A percentile compares a stretch with the other conserved stretches of the same genome.
phyloP scores from a whole-genome alignment of 345 rosid species.

The Eucalyptus globulus region DNA sequence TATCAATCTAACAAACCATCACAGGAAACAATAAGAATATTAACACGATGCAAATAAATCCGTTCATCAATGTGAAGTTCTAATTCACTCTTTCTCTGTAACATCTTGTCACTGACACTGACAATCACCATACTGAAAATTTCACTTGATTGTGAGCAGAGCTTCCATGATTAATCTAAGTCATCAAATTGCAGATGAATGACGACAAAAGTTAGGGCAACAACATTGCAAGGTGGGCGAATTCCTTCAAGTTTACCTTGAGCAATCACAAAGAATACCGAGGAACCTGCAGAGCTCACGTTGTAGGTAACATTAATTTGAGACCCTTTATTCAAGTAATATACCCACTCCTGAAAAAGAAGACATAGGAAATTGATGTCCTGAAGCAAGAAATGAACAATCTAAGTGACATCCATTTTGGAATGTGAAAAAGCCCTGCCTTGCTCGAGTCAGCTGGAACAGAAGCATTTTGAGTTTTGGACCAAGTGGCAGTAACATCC shows the following conservation, averaged over 20 bases:
- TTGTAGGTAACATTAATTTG: slow-evolving; percentile 58
- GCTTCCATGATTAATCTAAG: neutral
- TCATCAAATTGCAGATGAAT: neutral
- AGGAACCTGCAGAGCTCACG: slow-evolving; percentile 42
- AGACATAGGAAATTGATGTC: neutral
- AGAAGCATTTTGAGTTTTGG: slow-evolving; percentile 23
- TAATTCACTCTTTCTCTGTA: neutral
- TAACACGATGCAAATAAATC: neutral
- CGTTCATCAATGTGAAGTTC: neutral
- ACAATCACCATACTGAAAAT: neutral
- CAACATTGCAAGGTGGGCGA: neutral
- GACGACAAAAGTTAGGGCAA: neutral
- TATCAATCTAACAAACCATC: neutral
- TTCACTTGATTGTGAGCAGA: neutral
- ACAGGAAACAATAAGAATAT: neutral
- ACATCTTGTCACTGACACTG: neutral
- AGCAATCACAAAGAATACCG: slow-evolving; percentile 66
- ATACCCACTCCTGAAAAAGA: slow-evolving; percentile 58
- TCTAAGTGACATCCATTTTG: neutral
- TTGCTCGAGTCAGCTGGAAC: slow-evolving; percentile 60
- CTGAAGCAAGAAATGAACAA: neutral
- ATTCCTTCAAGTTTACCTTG: slow-evolving; percentile 41
- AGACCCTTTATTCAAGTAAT: slow-evolving; percentile 69
- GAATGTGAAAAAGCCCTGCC: slow-evolving; percentile 28
- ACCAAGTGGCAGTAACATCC: slow-evolving; percentile 51